Base-by-base conservation (phyloP, 768 basidiomycete genomes). In the Pleurotus citrinopileatus region DNA sequence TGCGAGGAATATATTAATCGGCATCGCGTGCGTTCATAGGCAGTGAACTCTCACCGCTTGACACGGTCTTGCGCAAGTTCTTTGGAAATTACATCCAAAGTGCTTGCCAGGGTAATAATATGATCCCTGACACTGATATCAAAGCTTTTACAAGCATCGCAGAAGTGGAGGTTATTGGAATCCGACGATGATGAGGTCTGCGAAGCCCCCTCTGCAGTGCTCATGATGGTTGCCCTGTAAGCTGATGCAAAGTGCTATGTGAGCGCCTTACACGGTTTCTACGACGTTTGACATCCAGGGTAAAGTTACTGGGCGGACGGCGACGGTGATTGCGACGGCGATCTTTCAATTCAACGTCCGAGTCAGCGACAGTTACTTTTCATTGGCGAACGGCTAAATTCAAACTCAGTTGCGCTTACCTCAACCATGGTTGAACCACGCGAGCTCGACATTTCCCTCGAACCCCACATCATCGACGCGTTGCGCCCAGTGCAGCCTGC, bases 371-470 rank as follows among this genome's bases (percentile, higher is more conserved):
- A 9, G n/a, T 9, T n/a, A 19, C 19, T n/a, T 40, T 19, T 32
- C 29, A 32, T 6, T 32, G 13, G 13, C 29, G 29, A 32, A 6
- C 29, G 29, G 29, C 29, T 32, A 32, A 32, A 32, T 32, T 32
- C 29, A 32, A 32, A 6, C 29, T 32, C 29, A 32, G 29, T 13
- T 32, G 13, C n/a, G 51, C n/a, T 47, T 25, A 57, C 29, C 25
- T 23, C 37, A 51, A n/a, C n/a, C n/a, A 32, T 13, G 23, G 52
- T 19, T 20, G 26, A 42, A n/a, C 12, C n/a, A n/a, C n/a, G n/a
- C 22, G 70, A 71, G 54, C 69, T 87, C 59, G 82, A 82, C 57
- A 71, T 91, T 42, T 91, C 89, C 3, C 69, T 91, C 38, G 86
- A 90, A 59, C 66, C 74, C 0, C 87, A 90, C 67, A 79, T 91